Evolutionary conservation across 2,329 filamentous ascomycete species (phyloP).

Genomic region (Cadophora luteo-olivacea): DNA sequence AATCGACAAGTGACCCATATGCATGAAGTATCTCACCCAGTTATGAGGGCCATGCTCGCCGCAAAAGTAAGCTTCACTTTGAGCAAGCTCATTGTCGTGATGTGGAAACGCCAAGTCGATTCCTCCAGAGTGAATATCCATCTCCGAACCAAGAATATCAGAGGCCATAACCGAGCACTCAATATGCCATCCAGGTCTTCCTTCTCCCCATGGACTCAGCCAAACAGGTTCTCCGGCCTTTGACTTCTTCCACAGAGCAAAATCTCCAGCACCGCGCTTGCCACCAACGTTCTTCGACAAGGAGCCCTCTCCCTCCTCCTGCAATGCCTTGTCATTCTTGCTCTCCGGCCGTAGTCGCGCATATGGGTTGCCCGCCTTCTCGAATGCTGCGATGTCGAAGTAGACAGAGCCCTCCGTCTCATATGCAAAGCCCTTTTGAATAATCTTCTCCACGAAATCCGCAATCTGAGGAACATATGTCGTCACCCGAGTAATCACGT

Average conservation of each 20-base stretch:
- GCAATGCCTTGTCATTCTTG: constrained; percentile 80
- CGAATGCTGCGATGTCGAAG: constrained; percentile 89
- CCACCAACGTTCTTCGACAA: constrained; percentile 65
- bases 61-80: constrained; percentile 81
- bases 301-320: constrained; percentile 89
- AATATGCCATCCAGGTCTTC: constrained; percentile 94
- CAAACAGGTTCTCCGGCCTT: constrained; percentile 93
- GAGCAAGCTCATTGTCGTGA: constrained; percentile 90
- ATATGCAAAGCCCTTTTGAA: constrained; percentile 88
- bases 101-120: constrained; percentile 92
- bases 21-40: constrained; percentile 96
- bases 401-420: constrained; percentile 85
- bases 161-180: constrained; percentile 97
- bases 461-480: constrained; percentile 91
- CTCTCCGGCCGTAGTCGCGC: constrained; percentile 86
- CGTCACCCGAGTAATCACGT: constrained; percentile 86
- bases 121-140: constrained; percentile 94
- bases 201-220: constrained; percentile 86
- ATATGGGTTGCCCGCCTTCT: constrained; percentile 83
- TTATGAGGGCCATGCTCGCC: constrained; percentile 59
- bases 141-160: constrained; percentile 79
- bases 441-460: constrained; percentile 68
- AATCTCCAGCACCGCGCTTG: constrained; percentile 83
- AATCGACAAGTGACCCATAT: constrained; percentile 93
- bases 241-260: constrained; percentile 91